Percentiles rank a stretch among this genome's conserved stretches.
Conservation (phyloP, 352 stramenopile genomes). For the Phytophthora hybrid region DNA sequence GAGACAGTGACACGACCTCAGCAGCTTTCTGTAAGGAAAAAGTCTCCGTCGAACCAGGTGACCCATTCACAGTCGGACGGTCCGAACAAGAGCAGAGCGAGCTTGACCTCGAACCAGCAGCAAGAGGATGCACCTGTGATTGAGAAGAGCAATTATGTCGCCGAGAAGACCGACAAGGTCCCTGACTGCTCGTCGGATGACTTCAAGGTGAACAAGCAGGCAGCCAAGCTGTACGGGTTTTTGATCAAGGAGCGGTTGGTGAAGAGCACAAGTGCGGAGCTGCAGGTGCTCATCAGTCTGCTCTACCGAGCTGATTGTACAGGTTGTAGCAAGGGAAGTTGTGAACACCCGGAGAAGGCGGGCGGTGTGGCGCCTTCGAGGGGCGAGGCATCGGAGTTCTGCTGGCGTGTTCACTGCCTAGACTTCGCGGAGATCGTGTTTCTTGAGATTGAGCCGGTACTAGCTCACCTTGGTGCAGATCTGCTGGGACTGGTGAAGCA, state of each 20-base stretch:
- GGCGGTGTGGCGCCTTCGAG: not conserved
- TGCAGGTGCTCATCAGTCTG: slow-evolving; percentile 52
- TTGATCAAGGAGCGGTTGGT: slow-evolving; percentile 58
- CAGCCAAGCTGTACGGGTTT: slow-evolving; percentile 62
- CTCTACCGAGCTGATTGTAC: slow-evolving; percentile 45
- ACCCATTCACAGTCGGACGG: slow-evolving; percentile 11
- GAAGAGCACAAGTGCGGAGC: slow-evolving; percentile 51
- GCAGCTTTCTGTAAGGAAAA: slow-evolving; percentile 23
- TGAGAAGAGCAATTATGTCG: not conserved
- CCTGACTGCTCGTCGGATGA: not conserved
- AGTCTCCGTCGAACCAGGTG: slow-evolving; percentile 22
- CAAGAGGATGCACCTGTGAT: not conserved
- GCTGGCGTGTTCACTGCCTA: not conserved
- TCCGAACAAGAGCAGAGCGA: not conserved
- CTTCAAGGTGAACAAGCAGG: slow-evolving; percentile 46
- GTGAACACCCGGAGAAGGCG: not conserved
- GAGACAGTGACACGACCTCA: not conserved
- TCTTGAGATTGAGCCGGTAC: not conserved
- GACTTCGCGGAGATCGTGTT: not conserved
- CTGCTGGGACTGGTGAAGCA: not conserved
- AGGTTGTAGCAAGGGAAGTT: not conserved
- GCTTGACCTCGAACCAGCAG: slow-evolving; percentile 9
- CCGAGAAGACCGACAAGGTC: not conserved
- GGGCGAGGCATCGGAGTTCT: not conserved
- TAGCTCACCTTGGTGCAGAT: not conserved